Base-by-base conservation (phyloP, 176 grass and related monocot species). In the Aegilops longissima region DNA sequence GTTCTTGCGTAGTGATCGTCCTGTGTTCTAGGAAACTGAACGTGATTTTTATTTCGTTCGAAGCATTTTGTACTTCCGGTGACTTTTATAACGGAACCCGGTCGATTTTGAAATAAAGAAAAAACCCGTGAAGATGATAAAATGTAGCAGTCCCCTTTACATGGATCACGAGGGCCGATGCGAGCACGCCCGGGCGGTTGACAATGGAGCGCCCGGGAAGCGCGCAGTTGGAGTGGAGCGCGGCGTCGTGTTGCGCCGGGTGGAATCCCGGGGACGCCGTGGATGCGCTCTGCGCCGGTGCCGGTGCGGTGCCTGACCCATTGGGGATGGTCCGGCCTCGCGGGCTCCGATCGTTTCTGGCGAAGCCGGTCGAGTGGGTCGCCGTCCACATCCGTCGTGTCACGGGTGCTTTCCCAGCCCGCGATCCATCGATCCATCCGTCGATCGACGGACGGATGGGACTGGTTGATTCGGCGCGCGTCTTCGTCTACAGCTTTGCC, bases 171-270 rank as follows among this genome's bases (percentile, higher is more conserved):
- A 82, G 70, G 45, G 10, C 5, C 0, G 14, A 59, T 27, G 88
- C 61, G 35, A 21, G 77, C 77, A 35, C n/a, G 61, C 45, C 42
- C 45, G 62, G 27, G 65, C 18, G 8, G 83, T 86, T 86, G 79
- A 90, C 84, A 45, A 38, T 63, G 88, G 67, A 34, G 35, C 29
- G 54, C n/a, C 7, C 2, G n/a, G 40, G 76, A 7, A 36, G 40
- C 31, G 40, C 66, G 66, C 66, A 34, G 76, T 90, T 90, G 88
- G 84, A 68, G 12, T 56, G 52, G 30, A 86, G 89, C 84, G 80
- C 54, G 18, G 84, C 80, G 89, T 87, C 89, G 89, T 7, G 8
- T 90, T 90, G 89, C 66, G 66, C 73, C 40, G 31, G 54, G 84
- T 47, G 56, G 80, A 90, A 83, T 86, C 88, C 83, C 61, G 77